Evolutionary conservation across 2,329 filamentous ascomycete species (phyloP).

Genomic region (Aspergillus novoparasiticus): DNA sequence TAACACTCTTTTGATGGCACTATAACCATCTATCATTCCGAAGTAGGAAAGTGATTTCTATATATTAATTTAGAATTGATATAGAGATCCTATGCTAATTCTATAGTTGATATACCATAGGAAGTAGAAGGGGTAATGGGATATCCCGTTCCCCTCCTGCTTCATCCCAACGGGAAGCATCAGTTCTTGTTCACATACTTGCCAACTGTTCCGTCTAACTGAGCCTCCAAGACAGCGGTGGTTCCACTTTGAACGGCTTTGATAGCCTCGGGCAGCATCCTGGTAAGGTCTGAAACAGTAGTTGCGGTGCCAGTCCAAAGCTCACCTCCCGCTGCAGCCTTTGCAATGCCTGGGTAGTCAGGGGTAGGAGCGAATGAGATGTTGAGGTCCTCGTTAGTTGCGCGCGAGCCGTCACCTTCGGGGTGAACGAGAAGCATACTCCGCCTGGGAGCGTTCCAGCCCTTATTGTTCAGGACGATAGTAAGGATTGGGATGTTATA

Average conservation of each 20-base stretch:
- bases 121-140: no score
- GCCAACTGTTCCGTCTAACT: slow-evolving; percentile 59
- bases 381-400: slow-evolving; percentile 65
- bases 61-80: no score
- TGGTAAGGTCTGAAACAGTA: slow-evolving; percentile 58
- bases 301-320: slow-evolving; percentile 63
- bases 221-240: slow-evolving; percentile 64
- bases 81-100: no score
- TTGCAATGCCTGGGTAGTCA: slow-evolving; percentile 69
- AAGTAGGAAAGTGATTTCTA: no score
- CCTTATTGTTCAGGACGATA: slow-evolving; percentile 70
- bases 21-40: no score
- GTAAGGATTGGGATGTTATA: slow-evolving; percentile 69
- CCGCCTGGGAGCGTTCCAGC: slow-evolving; percentile 68
- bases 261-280: slow-evolving; percentile 60
- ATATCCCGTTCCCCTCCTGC: no score
- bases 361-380: slow-evolving; percentile 68
- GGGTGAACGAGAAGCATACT: slow-evolving; percentile 68
- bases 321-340: slow-evolving; percentile 64
- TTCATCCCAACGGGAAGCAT: background rate
- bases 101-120: no score
- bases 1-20: no score
- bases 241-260: slow-evolving; percentile 59
- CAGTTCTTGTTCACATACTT: slow-evolving; percentile 47
- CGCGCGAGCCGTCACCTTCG: slow-evolving; percentile 62